These are phyloP conservation scores for Aureobasidium mangrovei DNA, from an alignment of 2,329 filamentous ascomycete species.

Conservation along the genomic window DNA sequence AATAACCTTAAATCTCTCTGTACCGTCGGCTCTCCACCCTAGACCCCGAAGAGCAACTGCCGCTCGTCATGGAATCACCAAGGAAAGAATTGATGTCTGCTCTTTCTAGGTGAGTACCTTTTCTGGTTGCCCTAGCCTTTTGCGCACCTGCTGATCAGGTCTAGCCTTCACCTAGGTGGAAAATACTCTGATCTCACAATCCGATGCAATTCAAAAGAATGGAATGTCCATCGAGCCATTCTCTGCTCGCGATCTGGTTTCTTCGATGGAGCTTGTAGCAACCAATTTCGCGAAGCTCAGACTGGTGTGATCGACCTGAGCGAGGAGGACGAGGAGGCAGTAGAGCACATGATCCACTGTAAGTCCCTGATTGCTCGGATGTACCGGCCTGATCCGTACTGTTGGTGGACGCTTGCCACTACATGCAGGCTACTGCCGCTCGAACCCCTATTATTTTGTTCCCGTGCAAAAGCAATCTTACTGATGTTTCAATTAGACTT, in stretches of 20 bases:
- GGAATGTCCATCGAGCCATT: slow-evolving; percentile 40
- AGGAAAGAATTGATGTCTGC: slow-evolving; percentile 38
- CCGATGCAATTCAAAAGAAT: slow-evolving; percentile 37
- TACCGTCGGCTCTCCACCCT: slow-evolving; percentile 13
- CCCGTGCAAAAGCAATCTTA: neutral
- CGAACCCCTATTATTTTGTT: neutral
- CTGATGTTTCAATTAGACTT: slow-evolving; percentile 23
- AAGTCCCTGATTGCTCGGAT: slow-evolving; percentile 16
- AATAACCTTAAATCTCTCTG: slow-evolving; percentile 11
- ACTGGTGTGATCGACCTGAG: slow-evolving; percentile 30
- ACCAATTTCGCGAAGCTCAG: slow-evolving; percentile 26
- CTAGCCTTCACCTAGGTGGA: slow-evolving; percentile 28
- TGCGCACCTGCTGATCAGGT: slow-evolving; percentile 17
- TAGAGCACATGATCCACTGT: slow-evolving; percentile 33
- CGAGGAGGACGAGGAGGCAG: slow-evolving; percentile 31
- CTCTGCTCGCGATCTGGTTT: slow-evolving; percentile 42
- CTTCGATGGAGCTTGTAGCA: slow-evolving; percentile 32
- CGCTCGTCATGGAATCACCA: slow-evolving; percentile 29
- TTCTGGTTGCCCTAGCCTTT: neutral
- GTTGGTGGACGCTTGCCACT: neutral
- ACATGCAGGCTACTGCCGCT: slow-evolving; percentile 4
- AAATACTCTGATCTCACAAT: slow-evolving; percentile 43
- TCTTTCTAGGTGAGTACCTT: slow-evolving; percentile 38
- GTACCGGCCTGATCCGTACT: neutral
- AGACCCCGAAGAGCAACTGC: slow-evolving; percentile 3